Conservation (phyloP, 441 rosid species). For the Pelargonium myrrhifolium region DNA sequence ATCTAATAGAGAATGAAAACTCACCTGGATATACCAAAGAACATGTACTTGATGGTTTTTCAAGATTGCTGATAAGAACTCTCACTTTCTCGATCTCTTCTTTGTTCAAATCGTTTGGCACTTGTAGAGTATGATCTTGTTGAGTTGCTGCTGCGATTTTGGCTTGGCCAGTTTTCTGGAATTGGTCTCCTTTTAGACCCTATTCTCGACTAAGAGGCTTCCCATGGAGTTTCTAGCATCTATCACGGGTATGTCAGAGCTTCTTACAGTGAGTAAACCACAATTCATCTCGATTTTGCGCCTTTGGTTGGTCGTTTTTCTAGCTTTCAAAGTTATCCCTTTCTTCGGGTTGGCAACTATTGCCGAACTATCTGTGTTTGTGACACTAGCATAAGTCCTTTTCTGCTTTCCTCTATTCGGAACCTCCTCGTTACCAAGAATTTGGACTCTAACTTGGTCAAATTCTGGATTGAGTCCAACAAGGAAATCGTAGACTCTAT, state of each 20-base stretch:
- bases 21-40: background rate
- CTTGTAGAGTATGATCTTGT: background rate
- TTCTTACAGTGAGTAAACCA: conserved; percentile 4
- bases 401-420: too few species aligned
- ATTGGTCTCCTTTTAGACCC: background rate
- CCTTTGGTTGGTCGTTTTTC: background rate
- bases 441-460: too few species aligned
- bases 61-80: background rate
- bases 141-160: background rate
- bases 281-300: background rate
- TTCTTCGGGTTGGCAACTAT: too few species aligned
- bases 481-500: too few species aligned
- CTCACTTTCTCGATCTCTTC: background rate
- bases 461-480: too few species aligned
- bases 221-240: conserved; percentile 2
- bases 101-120: background rate
- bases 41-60: background rate
- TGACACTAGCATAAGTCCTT: too few species aligned
- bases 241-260: background rate
- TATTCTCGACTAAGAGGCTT: conserved; percentile 4
- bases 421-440: too few species aligned
- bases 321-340: too few species aligned
- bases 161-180: background rate
- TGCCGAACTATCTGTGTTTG: too few species aligned
- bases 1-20: background rate